These are phyloP conservation scores for Ceriops decandra DNA, from an alignment of 345 rosid species.

Conservation along the genomic window DNA sequence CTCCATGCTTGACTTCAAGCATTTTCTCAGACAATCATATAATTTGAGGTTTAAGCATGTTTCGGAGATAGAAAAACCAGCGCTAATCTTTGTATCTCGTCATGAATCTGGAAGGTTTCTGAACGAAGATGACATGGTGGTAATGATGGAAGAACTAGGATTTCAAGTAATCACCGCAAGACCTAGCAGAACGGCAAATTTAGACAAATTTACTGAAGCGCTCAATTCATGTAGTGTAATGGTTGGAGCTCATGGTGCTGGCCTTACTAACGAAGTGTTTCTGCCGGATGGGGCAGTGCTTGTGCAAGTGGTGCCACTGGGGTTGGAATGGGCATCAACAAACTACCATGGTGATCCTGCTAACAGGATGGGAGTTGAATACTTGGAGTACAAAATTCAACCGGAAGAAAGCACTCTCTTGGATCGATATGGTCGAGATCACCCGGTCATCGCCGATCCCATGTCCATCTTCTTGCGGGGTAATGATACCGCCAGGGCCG, in stretches of 20 bases:
- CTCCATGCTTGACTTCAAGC: constrained; percentile 38
- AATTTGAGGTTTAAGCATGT: constrained; percentile 20
- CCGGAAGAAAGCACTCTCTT: constrained; percentile 38
- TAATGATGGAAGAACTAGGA: constrained; percentile 32
- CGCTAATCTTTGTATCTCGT: constrained; percentile 34
- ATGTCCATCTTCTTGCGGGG: constrained; percentile 21
- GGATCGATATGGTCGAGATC: constrained; percentile 27
- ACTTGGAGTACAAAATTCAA: constrained; percentile 40
- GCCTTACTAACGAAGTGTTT: constrained; percentile 37
- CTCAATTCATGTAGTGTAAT: constrained; percentile 33
- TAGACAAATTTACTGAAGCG: constrained; percentile 20
- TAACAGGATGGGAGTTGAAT: constrained; percentile 30
- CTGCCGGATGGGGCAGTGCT: constrained; percentile 33
- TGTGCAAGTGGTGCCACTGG: constrained; percentile 40
- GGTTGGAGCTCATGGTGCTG: constrained; percentile 48
- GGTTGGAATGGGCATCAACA: constrained; percentile 32
- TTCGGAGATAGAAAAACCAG: constrained; percentile 20
- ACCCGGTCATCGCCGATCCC: constrained; percentile 32
- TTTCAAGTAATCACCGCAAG: constrained; percentile 23
- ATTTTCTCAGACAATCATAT: constrained; percentile 32
- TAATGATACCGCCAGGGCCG: constrained; percentile 20
- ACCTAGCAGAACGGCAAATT: constrained; percentile 24
- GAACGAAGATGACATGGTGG: constrained; percentile 33
- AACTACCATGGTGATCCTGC: constrained; percentile 28
- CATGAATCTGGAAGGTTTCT: constrained; percentile 25